Percentiles rank a stretch among this genome's conserved stretches.
These are phyloP conservation scores for Dendrocalamus sinicus DNA, from an alignment of 176 grass and related monocot genomes.

Conservation along the genomic window DNA sequence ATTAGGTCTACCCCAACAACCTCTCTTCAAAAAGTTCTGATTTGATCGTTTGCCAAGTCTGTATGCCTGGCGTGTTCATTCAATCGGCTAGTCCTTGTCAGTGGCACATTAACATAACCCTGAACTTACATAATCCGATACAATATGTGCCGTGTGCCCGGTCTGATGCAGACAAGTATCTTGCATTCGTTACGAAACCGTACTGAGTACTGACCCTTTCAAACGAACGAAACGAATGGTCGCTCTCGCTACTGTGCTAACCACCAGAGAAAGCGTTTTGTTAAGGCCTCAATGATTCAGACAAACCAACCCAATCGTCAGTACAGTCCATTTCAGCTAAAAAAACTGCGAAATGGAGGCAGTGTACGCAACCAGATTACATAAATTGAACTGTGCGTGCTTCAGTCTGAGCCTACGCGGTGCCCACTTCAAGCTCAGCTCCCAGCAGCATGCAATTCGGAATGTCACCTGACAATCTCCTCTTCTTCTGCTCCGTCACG, in stretches of 20 bases:
- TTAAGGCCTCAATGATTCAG: slow-evolving; percentile 21
- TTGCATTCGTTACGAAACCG: slow-evolving; percentile 3
- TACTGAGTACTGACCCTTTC: not conserved
- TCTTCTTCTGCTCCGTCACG: slow-evolving; percentile 43
- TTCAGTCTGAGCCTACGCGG: not conserved
- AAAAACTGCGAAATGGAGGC: not conserved
- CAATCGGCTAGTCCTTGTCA: slow-evolving; percentile 6
- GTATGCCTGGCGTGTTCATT: not conserved
- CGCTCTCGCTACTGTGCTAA: slow-evolving; percentile 4
- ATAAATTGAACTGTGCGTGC: slow-evolving; percentile 1
- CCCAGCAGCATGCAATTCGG: slow-evolving; percentile 11
- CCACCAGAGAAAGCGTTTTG: slow-evolving; percentile 2
- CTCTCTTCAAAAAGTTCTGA: not conserved
- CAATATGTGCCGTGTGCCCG: not conserved
- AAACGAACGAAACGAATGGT: not conserved
- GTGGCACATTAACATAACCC: not conserved
- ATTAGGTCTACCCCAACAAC: not conserved
- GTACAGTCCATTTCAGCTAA: slow-evolving; percentile 34
- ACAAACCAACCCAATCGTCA: slow-evolving; percentile 30
- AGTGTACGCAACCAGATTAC: slow-evolving; percentile 10
- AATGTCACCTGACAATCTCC: slow-evolving; percentile 46
- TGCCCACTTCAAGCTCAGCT: not conserved
- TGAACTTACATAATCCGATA: not conserved
- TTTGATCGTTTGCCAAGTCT: slow-evolving; percentile 15
- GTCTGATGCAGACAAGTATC: slow-evolving; percentile 5